Conservation (phyloP, 106 monocot species). For the Dendrobium catenatum region DNA sequence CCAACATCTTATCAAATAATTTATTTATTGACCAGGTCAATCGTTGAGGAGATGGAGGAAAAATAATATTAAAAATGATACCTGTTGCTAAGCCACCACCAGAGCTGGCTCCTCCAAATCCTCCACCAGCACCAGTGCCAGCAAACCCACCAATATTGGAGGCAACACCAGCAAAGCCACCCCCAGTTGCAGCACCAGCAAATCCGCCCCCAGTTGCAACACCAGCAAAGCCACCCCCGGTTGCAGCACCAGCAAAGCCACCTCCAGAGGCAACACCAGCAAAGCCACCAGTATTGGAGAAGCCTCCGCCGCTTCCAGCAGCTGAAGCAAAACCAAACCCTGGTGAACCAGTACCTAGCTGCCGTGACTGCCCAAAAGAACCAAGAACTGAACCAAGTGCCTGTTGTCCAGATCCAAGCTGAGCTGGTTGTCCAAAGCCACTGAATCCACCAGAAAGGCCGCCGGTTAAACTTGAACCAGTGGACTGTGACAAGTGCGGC, state of each 20-base stretch:
- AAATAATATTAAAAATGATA: slow-evolving; percentile 11
- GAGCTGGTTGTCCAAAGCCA: slow-evolving; percentile 83
- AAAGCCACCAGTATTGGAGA: slow-evolving; percentile 20
- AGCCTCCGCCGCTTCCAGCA: slow-evolving; percentile 12
- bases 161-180: slow-evolving; percentile 39
- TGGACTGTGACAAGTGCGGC: slow-evolving; percentile 34
- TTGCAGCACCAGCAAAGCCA: slow-evolving; percentile 21
- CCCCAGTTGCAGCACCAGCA: slow-evolving; percentile 18
- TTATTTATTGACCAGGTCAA: too few relatives aligned
- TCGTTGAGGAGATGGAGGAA: background rate
- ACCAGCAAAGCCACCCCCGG: slow-evolving; percentile 40
- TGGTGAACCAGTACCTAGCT: slow-evolving; percentile 44
- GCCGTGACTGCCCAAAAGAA: slow-evolving; percentile 76
- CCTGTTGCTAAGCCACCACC: slow-evolving; percentile 31
- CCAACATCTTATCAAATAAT: too few relatives aligned
- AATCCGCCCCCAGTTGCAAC: slow-evolving; percentile 30
- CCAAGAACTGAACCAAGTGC: slow-evolving; percentile 90
- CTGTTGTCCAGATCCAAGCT: slow-evolving; percentile 69
- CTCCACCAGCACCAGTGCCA: slow-evolving; percentile 16
- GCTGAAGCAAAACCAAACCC: slow-evolving; percentile 22
- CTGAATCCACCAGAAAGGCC: slow-evolving; percentile 44
- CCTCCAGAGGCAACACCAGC: slow-evolving; percentile 24
- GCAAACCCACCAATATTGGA: slow-evolving; percentile 32
- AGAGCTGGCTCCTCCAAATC: slow-evolving; percentile 25
- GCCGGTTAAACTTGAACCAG: slow-evolving; percentile 16